These are phyloP conservation scores for Lentinula sp. DNA, from an alignment of 768 basidiomycete genomes.

Conservation along the genomic window DNA sequence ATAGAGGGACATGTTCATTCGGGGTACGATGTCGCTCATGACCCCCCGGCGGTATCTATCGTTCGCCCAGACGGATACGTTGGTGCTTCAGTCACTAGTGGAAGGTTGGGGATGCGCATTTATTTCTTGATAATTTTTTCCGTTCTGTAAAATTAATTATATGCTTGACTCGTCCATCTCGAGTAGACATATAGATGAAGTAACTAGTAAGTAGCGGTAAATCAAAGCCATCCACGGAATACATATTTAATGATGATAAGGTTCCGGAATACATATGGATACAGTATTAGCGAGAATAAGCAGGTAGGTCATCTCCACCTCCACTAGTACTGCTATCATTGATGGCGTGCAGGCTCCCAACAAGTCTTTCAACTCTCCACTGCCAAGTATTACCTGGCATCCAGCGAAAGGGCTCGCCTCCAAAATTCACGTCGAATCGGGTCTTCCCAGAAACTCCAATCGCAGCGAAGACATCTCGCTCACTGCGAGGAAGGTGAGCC, in stretches of 20 bases:
- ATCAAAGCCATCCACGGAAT: no score
- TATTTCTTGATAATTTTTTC: neutral
- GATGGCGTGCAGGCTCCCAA: conserved; percentile 39
- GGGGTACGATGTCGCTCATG: neutral
- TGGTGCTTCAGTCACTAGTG: conserved; percentile 13
- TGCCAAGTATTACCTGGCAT: conserved; percentile 58
- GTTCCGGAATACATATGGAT: no score
- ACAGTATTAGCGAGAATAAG: conserved; percentile 17
- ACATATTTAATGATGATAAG: no score
- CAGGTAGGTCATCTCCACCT: conserved; percentile 42
- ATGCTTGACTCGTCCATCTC: no score
- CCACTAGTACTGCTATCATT: conserved; percentile 1
- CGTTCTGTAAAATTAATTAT: neutral
- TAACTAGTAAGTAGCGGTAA: no score
- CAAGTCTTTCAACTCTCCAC: conserved; percentile 60
- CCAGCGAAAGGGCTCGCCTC: conserved; percentile 54
- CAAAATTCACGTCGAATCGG: conserved; percentile 62
- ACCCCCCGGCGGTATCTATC: conserved; percentile 25
- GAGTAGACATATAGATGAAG: no score
- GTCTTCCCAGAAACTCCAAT: conserved; percentile 52
- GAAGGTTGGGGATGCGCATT: neutral
- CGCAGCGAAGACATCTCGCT: conserved; percentile 58
- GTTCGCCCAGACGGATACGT: conserved; percentile 37
- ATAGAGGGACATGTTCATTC: conserved; percentile 1
- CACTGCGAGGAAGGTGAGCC: conserved; percentile 45